phyloP scores from a whole-genome alignment of 441 rosid genomes.

The Gossypium schwendimanii region DNA sequence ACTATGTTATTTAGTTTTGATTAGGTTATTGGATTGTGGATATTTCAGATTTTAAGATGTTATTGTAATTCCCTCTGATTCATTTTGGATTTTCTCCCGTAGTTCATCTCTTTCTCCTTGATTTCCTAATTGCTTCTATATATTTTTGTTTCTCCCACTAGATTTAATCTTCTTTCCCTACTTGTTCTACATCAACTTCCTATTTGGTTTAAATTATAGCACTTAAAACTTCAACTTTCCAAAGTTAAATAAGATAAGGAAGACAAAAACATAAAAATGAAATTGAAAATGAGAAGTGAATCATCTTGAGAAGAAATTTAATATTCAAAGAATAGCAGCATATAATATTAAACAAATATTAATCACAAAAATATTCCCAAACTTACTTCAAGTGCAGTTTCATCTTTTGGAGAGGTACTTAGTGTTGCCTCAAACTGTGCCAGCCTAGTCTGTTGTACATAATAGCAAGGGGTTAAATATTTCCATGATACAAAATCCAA shows the following conservation, averaged over 20 bases:
- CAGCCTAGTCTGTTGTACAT: constrained; percentile 58
- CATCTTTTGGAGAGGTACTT: constrained; percentile 53
- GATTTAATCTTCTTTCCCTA: not conserved
- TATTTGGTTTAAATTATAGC: not conserved
- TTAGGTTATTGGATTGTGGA: not conserved
- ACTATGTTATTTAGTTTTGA: not conserved
- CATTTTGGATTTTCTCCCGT: not conserved
- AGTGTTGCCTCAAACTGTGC: constrained; percentile 63
- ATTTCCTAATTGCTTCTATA: not conserved
- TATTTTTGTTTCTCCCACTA: not conserved
- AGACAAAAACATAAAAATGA: not conserved
- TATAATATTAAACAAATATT: not conserved
- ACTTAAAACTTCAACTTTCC: not conserved
- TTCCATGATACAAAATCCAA: not conserved
- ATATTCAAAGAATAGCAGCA: not conserved
- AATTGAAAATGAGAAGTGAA: not conserved
- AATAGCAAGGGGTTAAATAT: constrained; percentile 9
- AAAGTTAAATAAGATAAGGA: constrained; percentile 4
- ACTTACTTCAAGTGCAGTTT: constrained; percentile 81
- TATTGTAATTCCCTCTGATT: not conserved
- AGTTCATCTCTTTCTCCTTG: not conserved
- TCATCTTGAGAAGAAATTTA: not conserved
- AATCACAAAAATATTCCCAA: not conserved
- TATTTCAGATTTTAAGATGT: not conserved
- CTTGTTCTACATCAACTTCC: not conserved